Percentiles rank a stretch among this genome's conserved stretches.
These are phyloP conservation scores for Fusarium tuaranense DNA, from an alignment of 2,329 filamentous ascomycete species.

Conservation along the genomic window DNA sequence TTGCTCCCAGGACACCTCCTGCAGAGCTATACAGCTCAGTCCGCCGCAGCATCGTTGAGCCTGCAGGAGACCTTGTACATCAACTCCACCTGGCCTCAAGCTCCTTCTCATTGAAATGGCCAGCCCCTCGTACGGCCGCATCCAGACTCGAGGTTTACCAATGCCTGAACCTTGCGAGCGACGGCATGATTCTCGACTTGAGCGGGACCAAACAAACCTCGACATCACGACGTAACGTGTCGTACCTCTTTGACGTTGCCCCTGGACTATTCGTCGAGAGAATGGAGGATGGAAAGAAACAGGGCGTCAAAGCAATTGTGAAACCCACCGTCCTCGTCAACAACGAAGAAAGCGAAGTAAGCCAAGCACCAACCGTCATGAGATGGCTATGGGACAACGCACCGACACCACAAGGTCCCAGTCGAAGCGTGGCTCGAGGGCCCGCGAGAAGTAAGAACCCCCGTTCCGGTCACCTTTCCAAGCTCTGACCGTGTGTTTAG, in stretches of 20 bases:
- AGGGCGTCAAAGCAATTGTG: slow-evolving; percentile 47
- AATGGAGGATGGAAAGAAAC: slow-evolving; percentile 49
- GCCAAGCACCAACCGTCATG: slow-evolving; percentile 49
- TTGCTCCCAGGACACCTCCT: slow-evolving; percentile 43
- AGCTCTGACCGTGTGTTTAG: slow-evolving; percentile 47
- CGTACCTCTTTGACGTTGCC: slow-evolving; percentile 52
- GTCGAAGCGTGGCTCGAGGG: slow-evolving; percentile 35
- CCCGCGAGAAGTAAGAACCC: slow-evolving; percentile 46
- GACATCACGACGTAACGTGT: slow-evolving; percentile 45
- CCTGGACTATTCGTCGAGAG: slow-evolving; percentile 54
- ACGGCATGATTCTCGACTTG: slow-evolving; percentile 46
- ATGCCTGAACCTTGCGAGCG: slow-evolving; percentile 50
- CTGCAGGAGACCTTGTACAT: slow-evolving; percentile 52
- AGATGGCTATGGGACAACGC: slow-evolving; percentile 50
- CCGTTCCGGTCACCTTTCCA: slow-evolving; percentile 29
- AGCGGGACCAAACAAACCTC: slow-evolving; percentile 46
- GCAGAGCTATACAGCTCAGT: slow-evolving; percentile 49
- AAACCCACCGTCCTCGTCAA: slow-evolving; percentile 51
- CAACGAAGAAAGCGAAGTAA: slow-evolving; percentile 42
- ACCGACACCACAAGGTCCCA: slow-evolving; percentile 25
- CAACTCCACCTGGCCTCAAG: slow-evolving; percentile 50
- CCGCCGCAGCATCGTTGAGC: slow-evolving; percentile 49
- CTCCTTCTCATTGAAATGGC: slow-evolving; percentile 53
- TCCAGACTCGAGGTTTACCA: slow-evolving; percentile 53
- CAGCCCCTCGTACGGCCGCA: slow-evolving; percentile 50